phyloP scores from a whole-genome alignment of 257 asterid species.

The Paraleonurus japonicus region DNA sequence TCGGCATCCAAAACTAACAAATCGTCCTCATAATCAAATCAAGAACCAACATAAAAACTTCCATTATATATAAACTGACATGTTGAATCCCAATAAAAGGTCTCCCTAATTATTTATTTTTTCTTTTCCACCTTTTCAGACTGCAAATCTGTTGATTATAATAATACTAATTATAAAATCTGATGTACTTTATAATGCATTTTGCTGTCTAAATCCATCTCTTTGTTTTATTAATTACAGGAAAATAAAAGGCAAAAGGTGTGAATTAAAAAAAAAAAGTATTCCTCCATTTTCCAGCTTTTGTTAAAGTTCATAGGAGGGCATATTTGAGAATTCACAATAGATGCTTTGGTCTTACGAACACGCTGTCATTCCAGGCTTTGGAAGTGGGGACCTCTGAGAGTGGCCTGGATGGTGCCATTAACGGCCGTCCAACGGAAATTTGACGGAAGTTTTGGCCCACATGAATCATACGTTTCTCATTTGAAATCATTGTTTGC shows the following conservation, averaged over 20 bases:
- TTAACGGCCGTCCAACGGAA: slow-evolving; percentile 22
- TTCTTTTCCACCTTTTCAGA: background rate
- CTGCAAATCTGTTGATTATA: slow-evolving; percentile 5
- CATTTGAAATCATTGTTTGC: slow-evolving; percentile 25
- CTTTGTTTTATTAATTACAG: background rate
- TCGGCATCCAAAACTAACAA: too few species aligned
- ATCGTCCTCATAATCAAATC: too few species aligned
- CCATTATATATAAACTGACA: background rate
- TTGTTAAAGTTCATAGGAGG: slow-evolving; percentile 24
- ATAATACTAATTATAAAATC: slow-evolving; percentile 20
- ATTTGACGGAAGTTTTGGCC: slow-evolving; percentile 30
- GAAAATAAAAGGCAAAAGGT: background rate
- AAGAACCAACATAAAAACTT: background rate
- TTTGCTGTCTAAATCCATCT: background rate
- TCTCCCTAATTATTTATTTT: background rate
- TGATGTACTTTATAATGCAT: slow-evolving; percentile 2
- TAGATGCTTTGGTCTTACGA: slow-evolving; percentile 23
- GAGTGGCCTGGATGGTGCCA: slow-evolving; percentile 43
- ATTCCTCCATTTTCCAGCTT: slow-evolving; percentile 20
- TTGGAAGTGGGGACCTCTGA: slow-evolving; percentile 21
- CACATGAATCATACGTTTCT: slow-evolving; percentile 35
- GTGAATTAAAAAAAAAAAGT: background rate
- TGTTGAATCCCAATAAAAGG: background rate
- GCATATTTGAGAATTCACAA: slow-evolving; percentile 15
- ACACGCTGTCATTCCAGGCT: slow-evolving; percentile 32